Evolutionary conservation across 257 asterid genomes (phyloP).

Genomic region (Oldenlandia corymbosa): DNA sequence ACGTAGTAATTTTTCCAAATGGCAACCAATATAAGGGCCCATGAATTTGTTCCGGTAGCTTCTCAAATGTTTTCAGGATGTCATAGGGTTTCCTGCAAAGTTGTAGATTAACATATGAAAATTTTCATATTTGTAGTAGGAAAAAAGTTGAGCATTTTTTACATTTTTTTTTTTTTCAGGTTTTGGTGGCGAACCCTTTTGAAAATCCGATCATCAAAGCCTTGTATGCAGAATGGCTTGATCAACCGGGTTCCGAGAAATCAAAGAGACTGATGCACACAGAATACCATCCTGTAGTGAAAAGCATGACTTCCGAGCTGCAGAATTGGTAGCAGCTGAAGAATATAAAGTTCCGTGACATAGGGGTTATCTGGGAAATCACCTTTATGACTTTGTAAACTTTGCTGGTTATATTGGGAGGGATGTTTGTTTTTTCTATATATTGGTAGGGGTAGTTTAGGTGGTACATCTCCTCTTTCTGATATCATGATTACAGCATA

Average conservation of each 20-base stretch:
- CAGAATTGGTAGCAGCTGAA: conserved; percentile 54
- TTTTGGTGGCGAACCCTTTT: conserved; percentile 52
- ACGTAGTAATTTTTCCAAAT: no score
- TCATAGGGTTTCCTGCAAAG: background rate
- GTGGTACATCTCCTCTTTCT: conserved; percentile 12
- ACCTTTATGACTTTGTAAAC: no score
- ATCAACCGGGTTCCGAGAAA: conserved; percentile 77
- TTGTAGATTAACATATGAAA: background rate
- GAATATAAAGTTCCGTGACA: no score
- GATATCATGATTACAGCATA: conserved; percentile 18
- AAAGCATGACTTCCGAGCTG: conserved; percentile 82
- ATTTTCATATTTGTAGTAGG: background rate
- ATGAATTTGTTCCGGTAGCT: no score
- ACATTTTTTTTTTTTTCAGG: conserved; percentile 29
- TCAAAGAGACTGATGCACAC: conserved; percentile 76
- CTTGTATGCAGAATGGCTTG: conserved; percentile 75
- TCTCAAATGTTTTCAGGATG: no score
- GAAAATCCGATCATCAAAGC: conserved; percentile 49
- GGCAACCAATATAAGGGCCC: no score
- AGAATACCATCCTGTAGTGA: conserved; percentile 67
- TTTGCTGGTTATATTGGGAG: background rate
- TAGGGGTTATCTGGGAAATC: no score
- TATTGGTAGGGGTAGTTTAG: background rate
- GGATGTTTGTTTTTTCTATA: conserved; percentile 2
- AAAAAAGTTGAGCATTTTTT: no score